A percentile compares a stretch with the other conserved stretches of the same genome.
Conservation (phyloP, 495 filamentous ascomycete species). For the Trypethelium eluteriae region DNA sequence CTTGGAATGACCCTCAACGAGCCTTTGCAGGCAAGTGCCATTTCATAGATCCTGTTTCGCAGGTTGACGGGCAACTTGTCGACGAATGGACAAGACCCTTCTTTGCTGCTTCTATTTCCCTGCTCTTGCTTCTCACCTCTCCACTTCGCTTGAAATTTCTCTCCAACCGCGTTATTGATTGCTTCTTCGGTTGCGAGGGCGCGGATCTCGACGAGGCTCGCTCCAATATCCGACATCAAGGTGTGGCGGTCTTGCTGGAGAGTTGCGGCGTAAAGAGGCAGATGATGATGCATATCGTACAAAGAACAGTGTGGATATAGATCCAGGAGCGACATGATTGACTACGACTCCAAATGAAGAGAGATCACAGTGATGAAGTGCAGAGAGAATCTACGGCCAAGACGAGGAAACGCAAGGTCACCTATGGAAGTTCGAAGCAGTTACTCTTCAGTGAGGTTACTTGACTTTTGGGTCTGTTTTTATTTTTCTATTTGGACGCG, state of each 20-base stretch:
- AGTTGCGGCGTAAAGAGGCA: background rate
- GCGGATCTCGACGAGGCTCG: background rate
- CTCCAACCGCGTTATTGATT: background rate
- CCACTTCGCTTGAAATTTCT: background rate
- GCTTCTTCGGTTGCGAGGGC: background rate
- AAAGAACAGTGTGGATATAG: background rate
- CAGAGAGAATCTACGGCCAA: background rate
- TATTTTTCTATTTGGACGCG: no score
- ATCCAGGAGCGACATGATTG: background rate
- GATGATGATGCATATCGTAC: background rate
- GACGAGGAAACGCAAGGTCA: no score
- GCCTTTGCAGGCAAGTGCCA: background rate
- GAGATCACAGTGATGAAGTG: background rate
- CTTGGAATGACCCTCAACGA: background rate
- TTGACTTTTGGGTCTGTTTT: no score
- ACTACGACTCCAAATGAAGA: background rate
- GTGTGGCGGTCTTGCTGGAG: background rate
- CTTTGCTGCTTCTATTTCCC: background rate
- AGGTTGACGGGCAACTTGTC: background rate
- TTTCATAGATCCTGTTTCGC: background rate
- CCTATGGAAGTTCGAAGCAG: no score
- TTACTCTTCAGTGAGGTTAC: no score
- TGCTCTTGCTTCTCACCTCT: background rate
- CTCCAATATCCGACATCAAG: background rate
- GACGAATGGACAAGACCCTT: conserved; percentile 4